Percentiles rank a stretch among this genome's conserved stretches.
phyloP scores from a whole-genome alignment of 2,329 filamentous ascomycete species.

The Pseudogymnoascus sp. region DNA sequence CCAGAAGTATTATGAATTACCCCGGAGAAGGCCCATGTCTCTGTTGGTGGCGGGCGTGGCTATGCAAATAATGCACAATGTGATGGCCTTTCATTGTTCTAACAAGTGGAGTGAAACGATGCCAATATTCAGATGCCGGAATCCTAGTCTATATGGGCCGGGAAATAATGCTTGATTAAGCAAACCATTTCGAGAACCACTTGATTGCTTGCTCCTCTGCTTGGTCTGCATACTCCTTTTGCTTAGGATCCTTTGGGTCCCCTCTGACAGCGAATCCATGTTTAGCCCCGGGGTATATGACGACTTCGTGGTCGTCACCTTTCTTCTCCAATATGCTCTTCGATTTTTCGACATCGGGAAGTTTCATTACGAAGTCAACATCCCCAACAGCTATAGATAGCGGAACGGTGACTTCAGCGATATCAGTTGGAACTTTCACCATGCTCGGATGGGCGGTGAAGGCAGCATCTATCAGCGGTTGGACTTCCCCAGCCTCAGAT shows the following conservation, averaged over 20 bases:
- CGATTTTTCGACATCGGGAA: conserved; percentile 16
- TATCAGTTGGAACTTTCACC: conserved; percentile 38
- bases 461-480: conserved; percentile 40
- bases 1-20: not conserved
- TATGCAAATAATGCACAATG: not conserved
- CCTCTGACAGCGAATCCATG: conserved; percentile 31
- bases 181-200: conserved; percentile 21
- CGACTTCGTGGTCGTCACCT: conserved; percentile 19
- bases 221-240: conserved; percentile 20
- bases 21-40: not conserved
- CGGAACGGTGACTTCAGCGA: conserved; percentile 34
- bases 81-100: not conserved
- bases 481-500: conserved; percentile 15
- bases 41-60: not conserved
- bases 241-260: conserved; percentile 23
- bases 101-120: not conserved
- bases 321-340: conserved; percentile 20
- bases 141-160: not conserved
- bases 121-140: not conserved
- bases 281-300: conserved; percentile 26
- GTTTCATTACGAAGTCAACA: conserved; percentile 32
- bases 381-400: conserved; percentile 38
- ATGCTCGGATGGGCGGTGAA: conserved; percentile 46
- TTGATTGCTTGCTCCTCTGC: conserved; percentile 31
- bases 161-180: not conserved